phyloP scores from a whole-genome alignment of 257 asterid species.

The Leonotis leonurus region DNA sequence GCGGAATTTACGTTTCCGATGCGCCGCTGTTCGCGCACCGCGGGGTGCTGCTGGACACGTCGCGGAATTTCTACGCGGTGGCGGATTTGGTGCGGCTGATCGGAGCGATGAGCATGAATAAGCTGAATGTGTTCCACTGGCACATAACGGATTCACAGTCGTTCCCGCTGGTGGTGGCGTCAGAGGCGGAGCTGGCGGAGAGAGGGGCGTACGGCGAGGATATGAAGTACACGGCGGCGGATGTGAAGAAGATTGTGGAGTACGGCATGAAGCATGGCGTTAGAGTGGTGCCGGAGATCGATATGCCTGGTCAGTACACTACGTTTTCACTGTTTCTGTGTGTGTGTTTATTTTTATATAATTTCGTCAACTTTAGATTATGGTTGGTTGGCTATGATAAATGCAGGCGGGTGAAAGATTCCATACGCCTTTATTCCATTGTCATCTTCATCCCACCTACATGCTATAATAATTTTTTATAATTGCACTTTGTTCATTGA shows the following conservation, averaged over 20 bases:
- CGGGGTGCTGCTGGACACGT: constrained; percentile 69
- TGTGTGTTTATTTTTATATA: neutral
- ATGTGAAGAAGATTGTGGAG: constrained; percentile 53
- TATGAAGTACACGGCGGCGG: constrained; percentile 68
- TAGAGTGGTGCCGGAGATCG: constrained; percentile 85
- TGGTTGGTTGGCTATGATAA: no score
- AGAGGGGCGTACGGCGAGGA: constrained; percentile 60
- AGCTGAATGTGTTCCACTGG: constrained; percentile 91
- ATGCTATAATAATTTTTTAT: no score
- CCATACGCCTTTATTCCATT: no score
- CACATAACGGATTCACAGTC: constrained; percentile 87
- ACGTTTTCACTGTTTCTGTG: neutral
- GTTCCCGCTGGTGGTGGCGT: constrained; percentile 57
- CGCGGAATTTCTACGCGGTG: constrained; percentile 55
- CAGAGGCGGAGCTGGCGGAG: constrained; percentile 64
- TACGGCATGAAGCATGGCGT: constrained; percentile 71
- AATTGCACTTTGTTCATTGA: no score
- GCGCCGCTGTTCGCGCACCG: constrained; percentile 58
- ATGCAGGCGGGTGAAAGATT: no score
- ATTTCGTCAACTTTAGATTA: neutral
- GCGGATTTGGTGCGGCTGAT: constrained; percentile 57
- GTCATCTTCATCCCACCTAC: no score
- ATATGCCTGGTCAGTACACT: constrained; percentile 79
- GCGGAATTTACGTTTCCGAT: constrained; percentile 45
- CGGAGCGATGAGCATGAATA: constrained; percentile 73